Base-by-base conservation (phyloP, 495 filamentous ascomycete genomes). In the Podospora anserina region DNA sequence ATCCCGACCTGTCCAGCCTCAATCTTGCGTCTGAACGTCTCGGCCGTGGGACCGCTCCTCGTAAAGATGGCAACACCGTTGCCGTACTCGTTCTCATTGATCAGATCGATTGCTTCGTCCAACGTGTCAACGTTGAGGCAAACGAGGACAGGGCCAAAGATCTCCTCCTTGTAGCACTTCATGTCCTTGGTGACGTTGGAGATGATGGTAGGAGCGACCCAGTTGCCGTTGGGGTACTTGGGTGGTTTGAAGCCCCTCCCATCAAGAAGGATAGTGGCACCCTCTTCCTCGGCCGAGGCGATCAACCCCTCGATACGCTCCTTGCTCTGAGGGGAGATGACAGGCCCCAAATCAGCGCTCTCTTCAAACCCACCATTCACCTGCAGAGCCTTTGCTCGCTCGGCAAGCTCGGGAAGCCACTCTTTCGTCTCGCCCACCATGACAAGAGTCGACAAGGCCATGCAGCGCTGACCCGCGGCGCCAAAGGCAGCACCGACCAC, bases 181-280 rank as follows among this genome's bases (percentile, higher is more conserved):
- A 98, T 98, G 64, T 91, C 82, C 0, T 91, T 87, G 64, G 90
- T 96, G 32, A 99, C 94, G 79, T 96, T 91, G 70, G 91, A 87
- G 81, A 99, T 97, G 78, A 99, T 91, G 13, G 95, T 99, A 18
- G 95, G 95, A 16, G 88, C 94, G 76, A 97, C 86, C 86, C 92
- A 99, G 83, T 98, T 98, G 70, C 95, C 95, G 77, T 97, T 91
- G 68, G 95, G 94, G 81, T 99, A 98, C 77, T 97, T 97, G 73
- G 84, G 84, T 0, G 93, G 93, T 79, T 90, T 93, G 82, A 86
- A 91, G 63, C 92, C 93, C 60, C 96, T 86, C 58, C 95, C 95
- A 74, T 99, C 95, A n/a, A 99, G 81, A 11, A 98, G 83, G 66
- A 99, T 93, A 7, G 90, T 97, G 18, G 95, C 95, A 72, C 96